Conservation (phyloP, 2,329 filamentous ascomycete species). For the Chaetothyriales sp. region DNA sequence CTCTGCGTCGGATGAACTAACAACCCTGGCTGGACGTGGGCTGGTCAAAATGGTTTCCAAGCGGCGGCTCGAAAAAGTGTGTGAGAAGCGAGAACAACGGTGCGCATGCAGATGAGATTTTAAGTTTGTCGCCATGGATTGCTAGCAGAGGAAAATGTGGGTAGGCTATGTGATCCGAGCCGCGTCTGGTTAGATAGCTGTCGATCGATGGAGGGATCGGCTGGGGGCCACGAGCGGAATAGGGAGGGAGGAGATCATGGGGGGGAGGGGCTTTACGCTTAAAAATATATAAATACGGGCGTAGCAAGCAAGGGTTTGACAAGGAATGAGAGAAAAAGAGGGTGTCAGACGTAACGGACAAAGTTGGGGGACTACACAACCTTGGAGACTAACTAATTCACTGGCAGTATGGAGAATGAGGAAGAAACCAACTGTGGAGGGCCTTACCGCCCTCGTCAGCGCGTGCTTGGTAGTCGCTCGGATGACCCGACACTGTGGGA, state of each 20-base stretch:
- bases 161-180: not conserved
- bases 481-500: not conserved
- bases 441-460: not conserved
- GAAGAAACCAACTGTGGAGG: too few relatives aligned
- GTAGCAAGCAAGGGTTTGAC: not conserved
- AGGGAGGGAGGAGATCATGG: not conserved
- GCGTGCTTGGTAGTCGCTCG: too few relatives aligned
- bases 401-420: not conserved
- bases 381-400: too few relatives aligned
- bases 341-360: not conserved
- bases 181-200: not conserved
- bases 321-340: not conserved
- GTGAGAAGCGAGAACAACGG: not conserved
- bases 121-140: not conserved
- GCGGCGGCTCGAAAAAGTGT: not conserved
- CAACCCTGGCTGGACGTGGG: not conserved
- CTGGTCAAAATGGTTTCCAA: not conserved
- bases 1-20: not conserved
- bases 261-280: not conserved
- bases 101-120: not conserved
- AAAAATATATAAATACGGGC: not conserved
- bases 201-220: not conserved
- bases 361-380: not conserved
- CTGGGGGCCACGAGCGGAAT: not conserved
- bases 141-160: not conserved